Conservation (phyloP, 2,329 filamentous ascomycete genomes). For the Hypoxylon sp. region DNA sequence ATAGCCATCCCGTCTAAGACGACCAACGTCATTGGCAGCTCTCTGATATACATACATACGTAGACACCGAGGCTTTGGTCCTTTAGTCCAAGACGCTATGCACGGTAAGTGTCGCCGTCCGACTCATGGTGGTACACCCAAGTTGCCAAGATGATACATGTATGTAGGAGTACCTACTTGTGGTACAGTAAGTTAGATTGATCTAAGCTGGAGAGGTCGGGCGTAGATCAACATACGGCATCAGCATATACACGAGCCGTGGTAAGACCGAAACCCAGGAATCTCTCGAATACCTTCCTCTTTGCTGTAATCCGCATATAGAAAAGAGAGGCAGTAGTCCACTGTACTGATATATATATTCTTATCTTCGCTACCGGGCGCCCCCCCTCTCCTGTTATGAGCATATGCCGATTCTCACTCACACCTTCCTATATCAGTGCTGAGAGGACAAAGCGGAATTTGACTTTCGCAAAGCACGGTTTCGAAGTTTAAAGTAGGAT, state of each 20-base stretch:
- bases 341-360: constrained; percentile 6
- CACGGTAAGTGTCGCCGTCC: neutral
- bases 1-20: constrained; percentile 10
- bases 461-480: constrained; percentile 15
- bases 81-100: neutral
- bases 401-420: neutral
- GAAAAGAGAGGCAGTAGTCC: neutral
- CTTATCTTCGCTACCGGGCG: neutral
- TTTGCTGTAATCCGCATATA: neutral
- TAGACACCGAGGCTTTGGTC: constrained; percentile 24
- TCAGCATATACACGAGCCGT: neutral
- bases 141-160: constrained; percentile 11
- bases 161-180: neutral
- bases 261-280: constrained; percentile 6
- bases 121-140: constrained; percentile 1
- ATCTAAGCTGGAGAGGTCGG: constrained; percentile 11
- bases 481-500: constrained; percentile 27
- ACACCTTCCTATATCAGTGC: neutral
- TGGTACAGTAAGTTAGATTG: constrained; percentile 22
- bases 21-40: constrained; percentile 3
- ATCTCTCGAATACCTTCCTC: constrained; percentile 12
- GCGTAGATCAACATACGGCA: constrained; percentile 10
- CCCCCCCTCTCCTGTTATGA: neutral
- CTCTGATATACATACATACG: constrained; percentile 10
- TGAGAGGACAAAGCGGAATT: constrained; percentile 6